Conservation (phyloP, 805 yeast genomes). For the Ogataea wickerhamii region DNA sequence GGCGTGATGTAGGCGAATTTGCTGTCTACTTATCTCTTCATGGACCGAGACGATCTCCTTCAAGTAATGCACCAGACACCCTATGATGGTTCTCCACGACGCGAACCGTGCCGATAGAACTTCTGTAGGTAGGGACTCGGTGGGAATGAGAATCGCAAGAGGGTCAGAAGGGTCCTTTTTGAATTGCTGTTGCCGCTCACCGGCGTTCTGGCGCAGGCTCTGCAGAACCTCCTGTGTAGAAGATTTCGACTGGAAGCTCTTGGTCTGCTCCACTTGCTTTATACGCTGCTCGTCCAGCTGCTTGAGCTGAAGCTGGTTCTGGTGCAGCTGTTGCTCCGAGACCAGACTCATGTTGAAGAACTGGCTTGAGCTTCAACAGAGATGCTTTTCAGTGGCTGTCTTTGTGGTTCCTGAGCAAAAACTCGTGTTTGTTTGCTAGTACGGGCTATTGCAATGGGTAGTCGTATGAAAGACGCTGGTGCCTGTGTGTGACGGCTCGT, state of each 20-base stretch:
- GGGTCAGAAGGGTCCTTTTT: slow-evolving; percentile 47
- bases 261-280: slow-evolving; percentile 41
- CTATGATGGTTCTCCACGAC: slow-evolving; percentile 81
- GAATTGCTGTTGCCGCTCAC: slow-evolving; percentile 13
- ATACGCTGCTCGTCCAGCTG: slow-evolving; percentile 42
- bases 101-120: slow-evolving; percentile 77
- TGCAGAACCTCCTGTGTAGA: slow-evolving; percentile 28
- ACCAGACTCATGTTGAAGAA: slow-evolving; percentile 28
- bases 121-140: slow-evolving; percentile 77
- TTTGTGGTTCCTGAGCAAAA: not conserved
- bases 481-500: no score
- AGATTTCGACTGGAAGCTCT: slow-evolving; percentile 35
- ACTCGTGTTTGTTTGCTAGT: no score
- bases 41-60: slow-evolving; percentile 79
- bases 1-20: slow-evolving; percentile 75
- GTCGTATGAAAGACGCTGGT: no score
- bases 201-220: slow-evolving; percentile 16
- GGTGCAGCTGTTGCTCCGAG: slow-evolving; percentile 43
- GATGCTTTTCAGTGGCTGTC: not conserved
- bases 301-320: slow-evolving; percentile 44
- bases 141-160: slow-evolving; percentile 48
- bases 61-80: slow-evolving; percentile 69
- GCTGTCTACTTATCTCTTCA: slow-evolving; percentile 85
- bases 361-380: not conserved
- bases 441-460: no score